These are phyloP conservation scores for Malus fusca DNA, from an alignment of 306 rosid species.

Conservation along the genomic window DNA sequence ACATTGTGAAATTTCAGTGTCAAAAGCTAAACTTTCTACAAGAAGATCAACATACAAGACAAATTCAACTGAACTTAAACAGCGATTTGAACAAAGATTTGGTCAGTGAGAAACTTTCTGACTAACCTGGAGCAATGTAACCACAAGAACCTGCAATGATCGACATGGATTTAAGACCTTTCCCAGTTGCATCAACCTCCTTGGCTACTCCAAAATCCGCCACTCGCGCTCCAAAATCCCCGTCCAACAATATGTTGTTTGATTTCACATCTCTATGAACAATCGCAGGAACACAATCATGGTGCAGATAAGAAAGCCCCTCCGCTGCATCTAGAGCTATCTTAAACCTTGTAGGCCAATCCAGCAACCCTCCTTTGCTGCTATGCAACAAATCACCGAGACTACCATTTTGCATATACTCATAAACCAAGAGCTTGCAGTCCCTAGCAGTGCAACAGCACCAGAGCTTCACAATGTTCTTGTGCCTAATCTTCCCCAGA, in stretches of 20 bases:
- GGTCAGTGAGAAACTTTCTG: background rate
- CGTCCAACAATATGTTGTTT: conserved; percentile 81
- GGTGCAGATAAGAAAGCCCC: conserved; percentile 94
- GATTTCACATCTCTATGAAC: conserved; percentile 94
- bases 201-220: conserved; percentile 93
- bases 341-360: conserved; percentile 85
- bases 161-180: conserved; percentile 77
- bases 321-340: conserved; percentile 86
- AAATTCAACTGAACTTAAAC: background rate
- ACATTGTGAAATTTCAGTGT: background rate
- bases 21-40: background rate
- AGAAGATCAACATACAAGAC: background rate
- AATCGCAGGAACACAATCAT: conserved; percentile 88
- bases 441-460: conserved; percentile 82
- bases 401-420: conserved; percentile 94
- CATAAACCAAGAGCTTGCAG: conserved; percentile 86
- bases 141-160: conserved; percentile 91
- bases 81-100: background rate
- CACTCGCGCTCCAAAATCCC: conserved; percentile 69
- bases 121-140: conserved; percentile 92
- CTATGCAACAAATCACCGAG: conserved; percentile 84
- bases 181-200: conserved; percentile 50
- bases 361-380: conserved; percentile 68
- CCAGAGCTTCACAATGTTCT: conserved; percentile 93
- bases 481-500: conserved; percentile 86